Base-by-base conservation (phyloP, 2,329 filamentous ascomycete genomes). In the Penicillium sp. region DNA sequence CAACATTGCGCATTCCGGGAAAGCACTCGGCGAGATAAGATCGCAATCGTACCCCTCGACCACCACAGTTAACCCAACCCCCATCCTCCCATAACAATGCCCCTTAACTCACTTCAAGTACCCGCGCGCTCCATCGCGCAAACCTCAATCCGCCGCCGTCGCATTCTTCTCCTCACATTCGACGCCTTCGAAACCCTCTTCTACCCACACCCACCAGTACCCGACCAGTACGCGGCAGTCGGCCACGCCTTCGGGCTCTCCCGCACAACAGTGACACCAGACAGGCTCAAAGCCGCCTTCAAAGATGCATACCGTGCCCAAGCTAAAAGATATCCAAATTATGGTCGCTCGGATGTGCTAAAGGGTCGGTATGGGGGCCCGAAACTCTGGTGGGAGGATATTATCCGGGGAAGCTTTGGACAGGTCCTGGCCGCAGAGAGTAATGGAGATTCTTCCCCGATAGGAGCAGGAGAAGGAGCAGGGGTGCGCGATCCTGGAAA, bases 111-210 rank as follows among this genome's bases (percentile, higher is more conserved):
- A 19, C 51, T 59, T 42, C 33, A 13, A 22, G 19, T 2, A 4
- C n/a, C 28, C 26, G 19, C 51, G 2, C 40, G 42, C 48, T 40
- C 54, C n/a, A 28, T 60, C 26, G 19, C 22, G 6, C 33, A 40
- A 37, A 37, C 14, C 46, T 45, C 55, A 10, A 26, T n/a, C 33
- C 52, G 26, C 10, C 52, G 35, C 16, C 52, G 55, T 10, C 70
- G 70, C 3, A 70, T 64, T 11, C 75, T 81, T 28, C 74, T 81
- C 37, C 70, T 81, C 22, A 81, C 79, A 37, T 68, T 81, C 43
- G 80, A 82, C 67, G 79, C 79, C 37, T 79, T 81, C 59, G 75
- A 73, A 25, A 82, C 80, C 3, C 62, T 82, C 52, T 81, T 81
- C 65, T 65, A 76, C 54, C 79, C 80, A 0, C 74, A 75, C 58